Evolutionary conservation across 2,329 filamentous ascomycete species (phyloP), one percentile per base, ranked within the genome.

Genomic region (Zasmidium angulare): DNA sequence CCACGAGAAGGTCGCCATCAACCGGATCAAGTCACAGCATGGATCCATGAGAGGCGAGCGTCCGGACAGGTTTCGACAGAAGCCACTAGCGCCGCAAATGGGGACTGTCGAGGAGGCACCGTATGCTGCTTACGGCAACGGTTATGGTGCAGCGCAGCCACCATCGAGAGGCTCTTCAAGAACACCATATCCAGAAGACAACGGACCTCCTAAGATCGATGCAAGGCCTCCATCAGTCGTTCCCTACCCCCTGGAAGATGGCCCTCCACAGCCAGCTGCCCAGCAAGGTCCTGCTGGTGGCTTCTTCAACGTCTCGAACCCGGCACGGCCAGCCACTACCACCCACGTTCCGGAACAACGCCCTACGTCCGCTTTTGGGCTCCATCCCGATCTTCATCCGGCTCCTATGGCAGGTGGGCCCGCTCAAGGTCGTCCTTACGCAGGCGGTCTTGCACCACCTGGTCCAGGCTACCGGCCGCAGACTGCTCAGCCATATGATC

Each of bases 1-100:
- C 70, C 95, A 99, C 73, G 93, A 98, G 75, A 91, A 92, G 56
- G 88, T 96, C 46, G 93, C 95, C 0, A 86, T 99, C 65, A 89
- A 86, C 53, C 86, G 89, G 55, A 98, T 99, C 79, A 96, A 78
- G 63, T 81, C 79, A 1, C 75, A 78, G 61, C 78, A 83, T 63
- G 81, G 80, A 14, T 83, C 81, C 1, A 81, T 79, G 76, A 75
- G 78, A 31, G 79, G 79, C 6, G 74, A 76, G 52, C 72, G 79
- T 51, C 80, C 80, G 26, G 74, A 77, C 19, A 73, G 79, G 54
- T 72, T 81, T 53, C 73, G 74, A 55, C 66, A 69, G 26, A 65
- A 69, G 71, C 65, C 66, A 31, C 65, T 77, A 54, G 36, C n/a
- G n/a, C 63, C 71, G 4, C 66, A 54, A 21, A 58, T 66, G 17